Conservation (phyloP, 164 flowering plant genomes). For the Umbilicus rupestris region DNA sequence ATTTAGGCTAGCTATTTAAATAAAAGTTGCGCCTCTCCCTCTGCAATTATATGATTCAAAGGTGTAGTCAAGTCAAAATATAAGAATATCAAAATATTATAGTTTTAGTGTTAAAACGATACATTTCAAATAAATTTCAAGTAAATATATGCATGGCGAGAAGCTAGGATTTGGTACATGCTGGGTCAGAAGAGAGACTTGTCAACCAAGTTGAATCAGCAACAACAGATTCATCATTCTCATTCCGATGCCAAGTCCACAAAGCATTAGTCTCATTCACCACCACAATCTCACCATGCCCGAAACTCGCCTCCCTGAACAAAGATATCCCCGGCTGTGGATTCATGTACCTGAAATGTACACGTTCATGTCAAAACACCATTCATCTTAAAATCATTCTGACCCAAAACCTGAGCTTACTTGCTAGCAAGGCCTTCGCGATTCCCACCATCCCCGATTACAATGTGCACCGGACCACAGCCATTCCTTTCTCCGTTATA, state of each 20-base stretch:
- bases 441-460: slow-evolving; percentile 74
- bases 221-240: slow-evolving; percentile 25
- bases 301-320: slow-evolving; percentile 82
- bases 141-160: too few relatives aligned
- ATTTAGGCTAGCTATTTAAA: too few relatives aligned
- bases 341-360: slow-evolving; percentile 27
- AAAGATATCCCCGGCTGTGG: slow-evolving; percentile 48
- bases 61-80: too few relatives aligned
- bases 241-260: slow-evolving; percentile 79
- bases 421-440: slow-evolving; percentile 58
- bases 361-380: not conserved
- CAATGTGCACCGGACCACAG: slow-evolving; percentile 56
- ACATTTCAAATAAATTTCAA: too few relatives aligned
- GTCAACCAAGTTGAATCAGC: slow-evolving; percentile 51
- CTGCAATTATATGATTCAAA: too few relatives aligned
- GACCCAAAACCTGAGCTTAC: slow-evolving; percentile 18
- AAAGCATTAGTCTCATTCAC: slow-evolving; percentile 47
- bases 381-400: not conserved
- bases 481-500: slow-evolving; percentile 27
- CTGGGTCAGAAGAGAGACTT: slow-evolving; percentile 32
- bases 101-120: too few relatives aligned
- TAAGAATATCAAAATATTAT: too few relatives aligned
- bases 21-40: too few relatives aligned
- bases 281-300: slow-evolving; percentile 57
- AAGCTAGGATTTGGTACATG: slow-evolving; percentile 16